Base-by-base conservation (phyloP, 2,329 filamentous ascomycete genomes). In the Colletotrichum sidae region DNA sequence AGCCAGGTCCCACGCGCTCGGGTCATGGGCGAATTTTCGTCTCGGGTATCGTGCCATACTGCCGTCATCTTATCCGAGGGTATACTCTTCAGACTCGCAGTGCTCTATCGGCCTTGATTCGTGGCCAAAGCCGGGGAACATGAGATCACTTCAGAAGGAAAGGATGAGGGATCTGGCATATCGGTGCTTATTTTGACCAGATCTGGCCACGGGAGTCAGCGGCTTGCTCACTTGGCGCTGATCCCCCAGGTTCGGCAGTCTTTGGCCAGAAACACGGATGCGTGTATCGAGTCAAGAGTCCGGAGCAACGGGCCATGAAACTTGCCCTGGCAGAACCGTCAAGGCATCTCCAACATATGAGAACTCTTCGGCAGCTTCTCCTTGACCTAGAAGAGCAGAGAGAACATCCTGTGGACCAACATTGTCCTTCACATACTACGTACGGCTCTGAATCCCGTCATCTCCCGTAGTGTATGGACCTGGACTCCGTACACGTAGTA, bases 1-100 rank as follows among this genome's bases (percentile, higher is more conserved):
- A 56, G 58, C 61, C 53, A 41, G 58, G 58, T n/a, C 59, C 62
- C 57, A 56, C 47, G 62, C 34, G 8, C 46, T 45, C 49, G 52
- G 41, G 33, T 65, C 57, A 47, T 47, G 52, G 57, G 15, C 33
- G 11, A 10, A 10, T 49, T 3, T 49, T 52, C 54, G 54, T 56
- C 39, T 49, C 34, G 25, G 25, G 3, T 49, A 13, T 39, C n/a
- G 42, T 33, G 49, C 35, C 37, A 13, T 17, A 35, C 34, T 60
- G 61, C 50, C 51, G 41, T 33, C 34, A 33, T 38, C 33, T 39
- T 25, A 25, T 25, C 25, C 25, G 25, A 25, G 25, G 25, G 25
- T 25, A 25, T 25, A 25, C 1, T 25, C 38, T 47, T 42, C 15
- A 39, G 13, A 37, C n/a, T 35, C 8, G 25, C 25, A 3, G 25